A percentile compares a stretch with the other conserved stretches of the same genome.
Conservation (phyloP, 1,139 yeast genomes). For the Candida frijolesensis region DNA sequence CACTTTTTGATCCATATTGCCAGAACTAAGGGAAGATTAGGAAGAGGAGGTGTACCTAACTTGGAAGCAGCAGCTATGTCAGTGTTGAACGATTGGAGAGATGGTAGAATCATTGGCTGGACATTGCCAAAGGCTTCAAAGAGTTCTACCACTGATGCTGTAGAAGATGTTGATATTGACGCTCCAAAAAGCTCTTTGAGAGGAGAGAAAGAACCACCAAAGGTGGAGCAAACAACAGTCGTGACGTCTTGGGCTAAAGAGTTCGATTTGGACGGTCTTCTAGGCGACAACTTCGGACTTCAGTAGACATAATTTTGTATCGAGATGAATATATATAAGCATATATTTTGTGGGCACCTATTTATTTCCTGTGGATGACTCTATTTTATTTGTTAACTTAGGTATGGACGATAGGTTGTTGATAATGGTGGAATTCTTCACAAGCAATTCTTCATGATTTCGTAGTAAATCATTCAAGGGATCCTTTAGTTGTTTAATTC, state of each 20-base stretch:
- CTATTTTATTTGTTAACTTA: constrained; percentile 9
- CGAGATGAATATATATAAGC: background rate
- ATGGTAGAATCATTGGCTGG: constrained; percentile 94
- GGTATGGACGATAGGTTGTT: constrained; percentile 24
- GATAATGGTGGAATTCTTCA: constrained; percentile 27
- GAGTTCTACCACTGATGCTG: constrained; percentile 25
- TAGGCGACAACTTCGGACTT: constrained; percentile 43
- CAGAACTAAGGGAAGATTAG: constrained; percentile 87
- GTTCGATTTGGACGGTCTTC: constrained; percentile 85
- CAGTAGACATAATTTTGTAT: constrained; percentile 8
- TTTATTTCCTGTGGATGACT: constrained; percentile 2
- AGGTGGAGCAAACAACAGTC: constrained; percentile 74
- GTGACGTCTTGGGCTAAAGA: constrained; percentile 94
- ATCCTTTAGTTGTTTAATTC: constrained; percentile 22
- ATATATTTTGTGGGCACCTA: background rate
- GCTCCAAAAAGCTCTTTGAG: constrained; percentile 46
- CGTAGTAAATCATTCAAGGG: constrained; percentile 28
- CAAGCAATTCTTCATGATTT: constrained; percentile 30
- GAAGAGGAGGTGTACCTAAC: constrained; percentile 93
- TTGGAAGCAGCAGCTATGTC: constrained; percentile 80
- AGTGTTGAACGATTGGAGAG: constrained; percentile 94
- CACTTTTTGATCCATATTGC: constrained; percentile 92
- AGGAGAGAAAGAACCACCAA: constrained; percentile 51
- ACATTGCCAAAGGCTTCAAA: constrained; percentile 74
- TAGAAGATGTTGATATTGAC: constrained; percentile 28